Percentiles rank a stretch among this genome's conserved stretches.
phyloP scores from a whole-genome alignment of 2,329 filamentous ascomycete genomes.

The Aspergillus sp. region DNA sequence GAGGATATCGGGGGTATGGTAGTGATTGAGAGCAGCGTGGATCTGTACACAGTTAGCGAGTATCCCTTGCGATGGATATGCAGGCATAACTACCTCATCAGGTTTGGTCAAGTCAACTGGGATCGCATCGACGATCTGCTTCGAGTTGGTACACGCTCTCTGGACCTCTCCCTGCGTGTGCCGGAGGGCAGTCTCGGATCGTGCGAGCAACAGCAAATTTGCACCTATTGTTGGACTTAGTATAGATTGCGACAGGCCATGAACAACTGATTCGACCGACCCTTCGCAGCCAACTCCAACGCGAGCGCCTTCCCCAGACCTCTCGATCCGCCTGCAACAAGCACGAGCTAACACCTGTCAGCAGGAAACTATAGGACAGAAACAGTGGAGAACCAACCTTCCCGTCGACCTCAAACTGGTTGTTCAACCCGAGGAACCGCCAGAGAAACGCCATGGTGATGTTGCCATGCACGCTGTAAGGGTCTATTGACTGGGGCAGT shows the following conservation, averaged over 20 bases:
- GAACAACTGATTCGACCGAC: background rate
- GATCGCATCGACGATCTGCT: conserved; percentile 4
- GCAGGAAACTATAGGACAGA: background rate
- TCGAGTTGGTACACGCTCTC: conserved; percentile 1
- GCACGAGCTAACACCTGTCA: conserved; percentile 1
- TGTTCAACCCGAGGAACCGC: background rate
- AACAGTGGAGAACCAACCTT: background rate
- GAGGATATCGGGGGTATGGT: conserved; percentile 12
- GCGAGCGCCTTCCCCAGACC: conserved; percentile 7
- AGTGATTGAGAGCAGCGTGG: background rate
- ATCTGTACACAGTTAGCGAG: background rate
- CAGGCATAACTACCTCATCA: background rate
- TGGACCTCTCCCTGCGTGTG: conserved; percentile 2
- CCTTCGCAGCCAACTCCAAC: conserved; percentile 5
- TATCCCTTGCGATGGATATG: background rate
- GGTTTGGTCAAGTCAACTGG: conserved; percentile 3
- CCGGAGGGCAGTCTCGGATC: background rate
- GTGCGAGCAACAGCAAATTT: conserved; percentile 6
- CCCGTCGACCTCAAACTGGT: conserved; percentile 5
- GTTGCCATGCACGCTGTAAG: background rate
- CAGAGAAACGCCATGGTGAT: background rate
- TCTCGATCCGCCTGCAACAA: conserved; percentile 7
- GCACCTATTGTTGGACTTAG: conserved; percentile 2
- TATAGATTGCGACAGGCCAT: background rate
- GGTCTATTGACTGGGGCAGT: background rate